A percentile compares a stretch with the other conserved stretches of the same genome.
phyloP scores from a whole-genome alignment of 176 grass and related monocot genomes.

The Musa schizocarpa region DNA sequence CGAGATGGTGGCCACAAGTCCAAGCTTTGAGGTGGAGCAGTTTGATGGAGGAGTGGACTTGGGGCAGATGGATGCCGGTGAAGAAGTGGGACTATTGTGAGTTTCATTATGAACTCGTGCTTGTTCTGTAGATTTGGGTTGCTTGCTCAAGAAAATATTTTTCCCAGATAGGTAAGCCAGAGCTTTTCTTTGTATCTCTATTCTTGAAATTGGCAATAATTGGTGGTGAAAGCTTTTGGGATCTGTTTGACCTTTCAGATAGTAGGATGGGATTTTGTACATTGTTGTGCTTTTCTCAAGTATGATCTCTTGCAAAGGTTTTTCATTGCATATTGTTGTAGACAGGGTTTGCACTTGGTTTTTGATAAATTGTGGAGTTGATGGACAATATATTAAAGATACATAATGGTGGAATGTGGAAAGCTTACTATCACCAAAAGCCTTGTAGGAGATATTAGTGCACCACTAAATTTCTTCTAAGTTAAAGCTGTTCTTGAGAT shows the following conservation, averaged over 20 bases:
- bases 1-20: neutral
- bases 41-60: constrained; percentile 2
- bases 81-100: constrained; percentile 5
- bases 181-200: constrained; percentile 11
- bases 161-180: neutral
- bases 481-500: neutral
- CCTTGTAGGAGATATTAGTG: too few relatives aligned
- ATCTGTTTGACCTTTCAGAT: constrained; percentile 4
- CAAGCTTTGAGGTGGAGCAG: constrained; percentile 13
- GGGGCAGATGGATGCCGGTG: constrained; percentile 2
- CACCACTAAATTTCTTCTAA: too few relatives aligned
- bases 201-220: constrained; percentile 4
- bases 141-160: constrained; percentile 4
- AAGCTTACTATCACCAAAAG: neutral
- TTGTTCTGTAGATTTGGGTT: neutral
- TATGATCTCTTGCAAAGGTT: neutral
- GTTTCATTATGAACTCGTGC: neutral
- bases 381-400: neutral
- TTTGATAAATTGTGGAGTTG: neutral
- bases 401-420: neutral
- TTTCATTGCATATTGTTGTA: neutral
- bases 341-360: neutral
- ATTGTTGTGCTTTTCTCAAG: neutral
- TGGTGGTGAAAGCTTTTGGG: constrained; percentile 4
- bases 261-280: neutral